Evolutionary conservation across 2,329 filamentous ascomycete species (phyloP).

Genomic region (Penicillium vulpinum): DNA sequence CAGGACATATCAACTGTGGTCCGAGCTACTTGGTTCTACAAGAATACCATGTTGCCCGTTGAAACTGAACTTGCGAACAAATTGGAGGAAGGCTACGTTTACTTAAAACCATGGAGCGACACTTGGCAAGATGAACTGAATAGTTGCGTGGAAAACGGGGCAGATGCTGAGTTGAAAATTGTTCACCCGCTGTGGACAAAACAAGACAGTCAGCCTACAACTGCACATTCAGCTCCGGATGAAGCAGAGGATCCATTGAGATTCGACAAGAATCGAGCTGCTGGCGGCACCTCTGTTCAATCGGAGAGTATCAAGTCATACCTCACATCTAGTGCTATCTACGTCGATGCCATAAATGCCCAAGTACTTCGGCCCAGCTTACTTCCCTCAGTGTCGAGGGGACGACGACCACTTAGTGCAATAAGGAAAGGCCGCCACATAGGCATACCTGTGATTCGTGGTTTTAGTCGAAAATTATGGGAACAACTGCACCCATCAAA

Average conservation of each 20-base stretch:
- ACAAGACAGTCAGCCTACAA: constrained; percentile 37
- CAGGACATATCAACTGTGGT: constrained; percentile 82
- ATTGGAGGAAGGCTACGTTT: constrained; percentile 84
- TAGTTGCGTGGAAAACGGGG: constrained; percentile 86
- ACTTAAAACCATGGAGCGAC: constrained; percentile 82
- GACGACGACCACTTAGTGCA: constrained; percentile 75
- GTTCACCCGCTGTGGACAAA: constrained; percentile 79
- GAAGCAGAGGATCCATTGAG: constrained; percentile 11
- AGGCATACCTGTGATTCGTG: constrained; percentile 83
- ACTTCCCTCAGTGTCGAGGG: constrained; percentile 81
- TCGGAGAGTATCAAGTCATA: constrained; percentile 60
- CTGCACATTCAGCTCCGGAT: constrained; percentile 32
- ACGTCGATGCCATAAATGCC: constrained; percentile 72
- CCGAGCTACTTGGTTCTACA: constrained; percentile 95
- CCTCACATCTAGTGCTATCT: constrained; percentile 78
- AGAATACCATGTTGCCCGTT: constrained; percentile 88
- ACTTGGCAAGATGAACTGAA: constrained; percentile 91
- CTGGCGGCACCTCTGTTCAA: constrained; percentile 42
- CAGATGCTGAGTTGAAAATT: constrained; percentile 87
- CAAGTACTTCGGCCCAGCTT: constrained; percentile 85
- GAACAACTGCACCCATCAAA: constrained; percentile 65
- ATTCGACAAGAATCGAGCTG: constrained; percentile 43
- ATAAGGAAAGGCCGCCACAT: constrained; percentile 81
- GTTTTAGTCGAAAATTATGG: constrained; percentile 80
- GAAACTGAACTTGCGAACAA: constrained; percentile 85